Conservation (phyloP, 495 filamentous ascomycete species). For the Tuber aestivum region DNA sequence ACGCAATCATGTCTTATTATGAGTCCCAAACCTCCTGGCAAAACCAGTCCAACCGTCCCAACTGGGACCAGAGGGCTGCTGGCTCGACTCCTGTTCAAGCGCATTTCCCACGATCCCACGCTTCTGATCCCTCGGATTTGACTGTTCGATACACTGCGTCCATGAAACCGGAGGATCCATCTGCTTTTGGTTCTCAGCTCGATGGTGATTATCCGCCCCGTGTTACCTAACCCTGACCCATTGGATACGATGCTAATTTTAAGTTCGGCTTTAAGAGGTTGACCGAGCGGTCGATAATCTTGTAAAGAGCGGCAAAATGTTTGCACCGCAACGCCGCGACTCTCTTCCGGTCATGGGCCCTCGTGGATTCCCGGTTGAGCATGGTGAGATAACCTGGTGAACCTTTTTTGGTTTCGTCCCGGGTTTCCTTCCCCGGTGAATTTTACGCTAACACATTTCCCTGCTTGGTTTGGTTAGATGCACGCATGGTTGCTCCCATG, state of each 20-base stretch:
- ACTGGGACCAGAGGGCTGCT: constrained; percentile 61
- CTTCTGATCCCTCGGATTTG: constrained; percentile 43
- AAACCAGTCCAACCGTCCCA: constrained; percentile 70
- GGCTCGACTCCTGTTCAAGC: constrained; percentile 41
- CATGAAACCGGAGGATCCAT: constrained; percentile 67
- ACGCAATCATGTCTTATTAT: constrained; percentile 75
- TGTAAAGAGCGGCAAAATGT: constrained; percentile 90
- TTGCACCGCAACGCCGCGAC: constrained; percentile 73
- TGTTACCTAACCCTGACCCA: constrained; percentile 6
- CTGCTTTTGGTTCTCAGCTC: constrained; percentile 81
- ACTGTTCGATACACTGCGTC: constrained; percentile 63
- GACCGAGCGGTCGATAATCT: constrained; percentile 94
- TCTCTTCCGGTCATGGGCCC: constrained; percentile 68
- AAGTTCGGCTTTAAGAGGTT: constrained; percentile 62
- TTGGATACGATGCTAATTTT: constrained; percentile 21
- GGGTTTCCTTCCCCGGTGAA: not conserved
- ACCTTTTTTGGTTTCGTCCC: constrained; percentile 4
- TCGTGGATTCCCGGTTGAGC: constrained; percentile 55
- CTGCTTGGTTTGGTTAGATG: constrained; percentile 20
- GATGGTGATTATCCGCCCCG: constrained; percentile 61
- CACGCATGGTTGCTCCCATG: constrained; percentile 36
- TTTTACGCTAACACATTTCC: constrained; percentile 4
- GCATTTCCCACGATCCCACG: constrained; percentile 17
- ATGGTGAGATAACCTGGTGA: constrained; percentile 44
- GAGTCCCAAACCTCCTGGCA: constrained; percentile 64